Conservation (phyloP, 2,329 filamentous ascomycete genomes). For the Sporothrix pseudoabietina region DNA sequence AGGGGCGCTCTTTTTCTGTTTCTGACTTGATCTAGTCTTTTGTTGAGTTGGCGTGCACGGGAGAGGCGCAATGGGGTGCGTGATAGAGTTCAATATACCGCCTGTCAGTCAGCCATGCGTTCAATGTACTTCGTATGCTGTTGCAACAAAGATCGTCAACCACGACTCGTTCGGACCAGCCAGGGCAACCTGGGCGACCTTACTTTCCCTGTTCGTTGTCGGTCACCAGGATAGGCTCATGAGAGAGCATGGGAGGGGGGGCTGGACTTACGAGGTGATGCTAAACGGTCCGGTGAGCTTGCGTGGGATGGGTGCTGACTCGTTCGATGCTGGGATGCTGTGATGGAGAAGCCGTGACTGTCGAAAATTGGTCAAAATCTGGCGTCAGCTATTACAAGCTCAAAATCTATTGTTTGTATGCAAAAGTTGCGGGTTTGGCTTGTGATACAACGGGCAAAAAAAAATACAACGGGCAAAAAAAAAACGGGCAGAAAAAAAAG, state of each 20-base stretch:
- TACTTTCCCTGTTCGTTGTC: slow-evolving; percentile 7
- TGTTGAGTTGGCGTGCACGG: slow-evolving; percentile 14
- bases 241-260: neutral
- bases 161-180: neutral
- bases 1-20: neutral
- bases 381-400: neutral
- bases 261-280: neutral
- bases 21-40: slow-evolving; percentile 4
- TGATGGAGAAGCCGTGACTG: neutral
- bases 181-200: neutral
- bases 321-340: neutral
- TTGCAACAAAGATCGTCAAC: neutral
- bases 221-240: neutral
- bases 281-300: neutral
- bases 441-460: neutral
- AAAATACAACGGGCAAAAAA: neutral
- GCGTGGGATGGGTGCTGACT: slow-evolving; percentile 2
- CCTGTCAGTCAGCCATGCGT: neutral
- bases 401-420: neutral
- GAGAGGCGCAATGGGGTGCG: neutral
- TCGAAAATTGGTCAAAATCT: neutral
- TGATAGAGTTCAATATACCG: neutral
- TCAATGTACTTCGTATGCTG: neutral
- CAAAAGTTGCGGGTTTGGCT: neutral
- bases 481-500: neutral